phyloP scores from a whole-genome alignment of 192 early-diverging fungal species.

The Tieghemiomyces parasiticus region DNA sequence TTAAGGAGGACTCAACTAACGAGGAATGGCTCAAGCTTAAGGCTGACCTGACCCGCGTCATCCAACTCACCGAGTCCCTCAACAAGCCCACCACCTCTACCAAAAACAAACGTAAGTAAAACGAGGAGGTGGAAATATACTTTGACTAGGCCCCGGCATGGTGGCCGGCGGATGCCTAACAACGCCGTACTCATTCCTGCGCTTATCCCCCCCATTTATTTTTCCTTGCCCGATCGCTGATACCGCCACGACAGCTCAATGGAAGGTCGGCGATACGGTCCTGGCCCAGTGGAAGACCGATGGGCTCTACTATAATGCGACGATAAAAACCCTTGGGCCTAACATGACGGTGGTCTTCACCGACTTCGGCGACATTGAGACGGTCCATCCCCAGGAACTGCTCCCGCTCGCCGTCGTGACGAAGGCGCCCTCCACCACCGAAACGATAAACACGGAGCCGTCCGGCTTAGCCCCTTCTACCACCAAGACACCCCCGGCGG shows the following conservation, averaged over 20 bases:
- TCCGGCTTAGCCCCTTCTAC: background rate
- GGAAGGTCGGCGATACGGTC: background rate
- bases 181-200: background rate
- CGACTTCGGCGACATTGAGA: constrained; percentile 3
- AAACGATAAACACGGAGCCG: background rate
- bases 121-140: background rate
- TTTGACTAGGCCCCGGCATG: background rate
- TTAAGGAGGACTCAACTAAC: constrained; percentile 11
- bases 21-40: constrained; percentile 10
- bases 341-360: background rate
- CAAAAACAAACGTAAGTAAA: background rate
- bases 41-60: background rate
- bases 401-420: background rate
- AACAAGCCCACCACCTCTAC: background rate
- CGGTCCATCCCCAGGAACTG: background rate
- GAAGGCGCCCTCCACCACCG: background rate
- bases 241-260: too few species aligned
- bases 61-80: background rate
- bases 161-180: background rate
- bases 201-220: background rate
- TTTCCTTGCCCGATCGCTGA: too few species aligned
- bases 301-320: background rate
- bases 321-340: background rate
- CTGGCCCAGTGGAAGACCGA: constrained; percentile 4
- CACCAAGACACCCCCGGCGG: background rate